Base-by-base conservation (phyloP, 2,329 filamentous ascomycete species). In the Alternaria tenuissima region DNA sequence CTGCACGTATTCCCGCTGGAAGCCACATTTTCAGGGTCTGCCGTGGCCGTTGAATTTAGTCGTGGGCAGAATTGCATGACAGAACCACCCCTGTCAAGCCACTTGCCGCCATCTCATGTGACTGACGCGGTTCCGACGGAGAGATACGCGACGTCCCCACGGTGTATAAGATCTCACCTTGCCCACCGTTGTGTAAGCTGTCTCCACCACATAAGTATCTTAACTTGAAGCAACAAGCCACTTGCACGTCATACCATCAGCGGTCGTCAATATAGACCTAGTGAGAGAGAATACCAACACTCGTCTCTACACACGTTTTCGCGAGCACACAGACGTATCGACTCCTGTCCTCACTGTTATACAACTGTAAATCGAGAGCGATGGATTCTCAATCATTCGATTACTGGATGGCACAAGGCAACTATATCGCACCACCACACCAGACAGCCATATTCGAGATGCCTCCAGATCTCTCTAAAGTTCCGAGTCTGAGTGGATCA, bases 311-410 rank as follows among this genome's bases (percentile, higher is more conserved):
- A 36, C 7, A 18, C 24, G 5, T 38, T 18, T 59, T 20, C 24
- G n/a, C 38, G 52, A 54, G 61, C 52, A 55, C 54, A 57, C 43
- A 20, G 58, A 48, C 42, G 60, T 54, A 51, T 44, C 36, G 60
- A 54, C 44, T 52, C 56, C 47, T 14, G 24, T 61, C 57, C 64
- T 51, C 57, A 43, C 44, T 38, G 34, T 14, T 11, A 34, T 20
- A 26, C 30, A 16, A 55, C 11, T 22, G 43, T 59, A 43, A 32
- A 16, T 41, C 56, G 42, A 54, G 20, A 30, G 64, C 28, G 58
- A 79, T 79, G 77, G 76, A 78, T 54, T 71, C 76, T 11, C 75
- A 77, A 59, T 71, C 71, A 24, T 77, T 73, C 49, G 71, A 78
- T 41, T 78, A 78, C 54, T 79, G 76, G 76, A 64, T 76, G 63